phyloP scores from a whole-genome alignment of 2,329 filamentous ascomycete species.

The Trichoderma afroharzianum region DNA sequence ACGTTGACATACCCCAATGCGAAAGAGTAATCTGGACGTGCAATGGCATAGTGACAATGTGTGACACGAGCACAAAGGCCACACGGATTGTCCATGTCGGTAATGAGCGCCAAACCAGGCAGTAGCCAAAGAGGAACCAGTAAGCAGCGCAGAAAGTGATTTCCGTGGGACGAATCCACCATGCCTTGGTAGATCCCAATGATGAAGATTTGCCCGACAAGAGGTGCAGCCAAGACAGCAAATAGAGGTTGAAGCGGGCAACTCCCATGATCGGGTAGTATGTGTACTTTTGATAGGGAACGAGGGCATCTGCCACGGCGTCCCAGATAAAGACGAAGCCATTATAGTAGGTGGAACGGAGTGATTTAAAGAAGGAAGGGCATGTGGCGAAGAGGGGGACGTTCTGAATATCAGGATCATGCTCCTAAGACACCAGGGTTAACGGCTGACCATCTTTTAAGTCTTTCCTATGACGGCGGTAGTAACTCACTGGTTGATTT shows the following conservation, averaged over 20 bases:
- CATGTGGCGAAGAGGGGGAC: conserved; percentile 83
- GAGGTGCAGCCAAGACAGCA: conserved; percentile 65
- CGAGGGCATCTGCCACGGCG: conserved; percentile 62
- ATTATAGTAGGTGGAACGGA: conserved; percentile 79
- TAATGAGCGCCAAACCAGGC: conserved; percentile 53
- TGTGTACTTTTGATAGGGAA: conserved; percentile 73
- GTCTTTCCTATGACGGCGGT: not conserved
- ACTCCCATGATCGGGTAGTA: conserved; percentile 81
- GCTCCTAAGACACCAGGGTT: conserved; percentile 44
- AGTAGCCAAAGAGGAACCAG: conserved; percentile 84
- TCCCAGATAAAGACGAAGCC: conserved; percentile 73
- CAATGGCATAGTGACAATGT: conserved; percentile 75
- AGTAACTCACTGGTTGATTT: conserved; percentile 64
- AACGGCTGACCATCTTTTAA: not conserved
- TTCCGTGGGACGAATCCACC: conserved; percentile 45
- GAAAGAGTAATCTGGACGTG: conserved; percentile 89
- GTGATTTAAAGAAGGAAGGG: conserved; percentile 71
- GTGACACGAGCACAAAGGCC: conserved; percentile 73
- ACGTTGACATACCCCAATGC: conserved; percentile 90
- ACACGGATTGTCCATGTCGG: conserved; percentile 57
- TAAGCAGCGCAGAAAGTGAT: conserved; percentile 59
- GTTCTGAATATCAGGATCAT: conserved; percentile 93
- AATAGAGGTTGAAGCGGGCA: conserved; percentile 84
- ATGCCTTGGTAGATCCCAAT: conserved; percentile 71
- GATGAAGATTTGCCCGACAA: conserved; percentile 60